Evolutionary conservation across 441 rosid genomes (phyloP).

Genomic region (Jatropha multifida): DNA sequence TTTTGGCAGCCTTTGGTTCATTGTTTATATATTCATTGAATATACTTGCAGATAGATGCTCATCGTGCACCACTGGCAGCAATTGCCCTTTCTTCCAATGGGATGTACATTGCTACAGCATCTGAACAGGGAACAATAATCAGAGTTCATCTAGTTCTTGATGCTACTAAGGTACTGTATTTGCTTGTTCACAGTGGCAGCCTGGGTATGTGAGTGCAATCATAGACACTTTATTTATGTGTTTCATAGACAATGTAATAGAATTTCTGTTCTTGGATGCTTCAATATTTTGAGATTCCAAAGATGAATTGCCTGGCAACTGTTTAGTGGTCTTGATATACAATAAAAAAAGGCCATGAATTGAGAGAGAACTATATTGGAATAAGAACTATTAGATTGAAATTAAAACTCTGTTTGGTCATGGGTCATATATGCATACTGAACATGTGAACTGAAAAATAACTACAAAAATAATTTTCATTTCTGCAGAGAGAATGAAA

Average conservation of each 20-base stretch:
- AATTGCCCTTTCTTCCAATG: constrained; percentile 67
- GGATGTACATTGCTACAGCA: constrained; percentile 82
- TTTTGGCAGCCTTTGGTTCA: constrained; percentile 8
- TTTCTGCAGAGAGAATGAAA: no score
- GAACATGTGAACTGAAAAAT: not conserved
- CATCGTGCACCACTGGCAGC: constrained; percentile 86
- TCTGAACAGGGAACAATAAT: constrained; percentile 89
- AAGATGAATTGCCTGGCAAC: not conserved
- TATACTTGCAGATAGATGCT: constrained; percentile 72
- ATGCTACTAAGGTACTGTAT: constrained; percentile 71
- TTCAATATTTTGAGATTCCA: not conserved
- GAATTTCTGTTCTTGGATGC: not conserved
- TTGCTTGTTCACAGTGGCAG: constrained; percentile 10
- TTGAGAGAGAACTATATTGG: not conserved
- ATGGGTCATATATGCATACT: not conserved
- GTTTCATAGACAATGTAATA: not conserved
- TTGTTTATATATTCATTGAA: constrained; percentile 10
- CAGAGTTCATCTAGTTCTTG: constrained; percentile 77
- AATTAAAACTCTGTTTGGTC: not conserved
- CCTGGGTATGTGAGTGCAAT: not conserved
- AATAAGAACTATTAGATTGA: constrained; percentile 1
- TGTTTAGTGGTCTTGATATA: not conserved
- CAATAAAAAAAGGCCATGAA: not conserved
- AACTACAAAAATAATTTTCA: not conserved
- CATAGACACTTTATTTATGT: not conserved